Evolutionary conservation across 2,329 filamentous ascomycete genomes (phyloP).

Genomic region (Fusarium metavorans): DNA sequence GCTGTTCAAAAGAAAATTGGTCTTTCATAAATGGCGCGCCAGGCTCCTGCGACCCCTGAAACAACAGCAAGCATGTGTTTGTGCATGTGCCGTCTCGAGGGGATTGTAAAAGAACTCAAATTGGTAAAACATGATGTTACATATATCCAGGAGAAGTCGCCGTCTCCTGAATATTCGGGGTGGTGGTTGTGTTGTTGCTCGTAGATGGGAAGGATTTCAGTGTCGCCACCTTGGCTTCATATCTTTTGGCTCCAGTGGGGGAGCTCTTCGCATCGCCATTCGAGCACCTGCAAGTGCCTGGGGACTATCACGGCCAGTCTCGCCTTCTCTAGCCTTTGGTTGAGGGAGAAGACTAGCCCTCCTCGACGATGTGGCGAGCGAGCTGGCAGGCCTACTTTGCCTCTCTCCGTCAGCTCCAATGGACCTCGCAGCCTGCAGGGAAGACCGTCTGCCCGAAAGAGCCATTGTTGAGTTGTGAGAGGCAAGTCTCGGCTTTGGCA

Average conservation of each 20-base stretch:
- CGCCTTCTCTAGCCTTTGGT: constrained; percentile 51
- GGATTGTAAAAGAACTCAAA: constrained; percentile 30
- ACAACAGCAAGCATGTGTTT: not conserved
- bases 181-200: constrained; percentile 21
- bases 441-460: constrained; percentile 63
- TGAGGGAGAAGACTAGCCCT: constrained; percentile 68
- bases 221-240: constrained; percentile 64
- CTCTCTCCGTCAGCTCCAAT: constrained; percentile 47
- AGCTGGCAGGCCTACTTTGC: constrained; percentile 66
- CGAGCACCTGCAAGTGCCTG: constrained; percentile 60
- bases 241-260: constrained; percentile 52
- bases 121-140: constrained; percentile 38
- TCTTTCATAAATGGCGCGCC: constrained; percentile 40
- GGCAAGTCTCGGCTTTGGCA: constrained; percentile 59
- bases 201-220: constrained; percentile 23
- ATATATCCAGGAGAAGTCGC: constrained; percentile 25
- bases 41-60: constrained; percentile 22
- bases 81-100: constrained; percentile 15
- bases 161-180: constrained; percentile 27
- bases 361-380: constrained; percentile 61
- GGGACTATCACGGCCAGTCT: constrained; percentile 62
- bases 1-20: constrained; percentile 40
- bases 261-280: constrained; percentile 46
- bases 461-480: constrained; percentile 59
- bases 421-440: constrained; percentile 62